phyloP scores from a whole-genome alignment of 306 rosid genomes.

The Phaseolus lunatus region DNA sequence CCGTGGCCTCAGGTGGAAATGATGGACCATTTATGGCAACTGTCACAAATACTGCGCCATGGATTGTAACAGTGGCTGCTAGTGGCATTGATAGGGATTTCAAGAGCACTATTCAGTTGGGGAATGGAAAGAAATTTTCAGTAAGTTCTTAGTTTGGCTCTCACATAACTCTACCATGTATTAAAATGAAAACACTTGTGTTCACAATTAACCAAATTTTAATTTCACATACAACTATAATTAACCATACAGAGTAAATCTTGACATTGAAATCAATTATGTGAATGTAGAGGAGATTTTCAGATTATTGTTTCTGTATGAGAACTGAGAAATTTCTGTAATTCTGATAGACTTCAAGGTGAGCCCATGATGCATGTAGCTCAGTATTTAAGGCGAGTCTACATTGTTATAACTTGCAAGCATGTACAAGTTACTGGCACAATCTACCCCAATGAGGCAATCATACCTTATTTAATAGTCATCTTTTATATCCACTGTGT shows the following conservation, averaged over 20 bases:
- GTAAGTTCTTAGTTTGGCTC: slow-evolving; percentile 54
- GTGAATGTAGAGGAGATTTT: background rate
- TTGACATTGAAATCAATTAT: background rate
- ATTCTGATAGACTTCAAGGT: background rate
- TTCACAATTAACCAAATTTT: slow-evolving; percentile 8
- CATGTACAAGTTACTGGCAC: no score
- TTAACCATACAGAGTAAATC: background rate
- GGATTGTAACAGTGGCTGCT: slow-evolving; percentile 93
- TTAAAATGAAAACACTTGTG: background rate
- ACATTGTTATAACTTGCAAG: slow-evolving; percentile 1
- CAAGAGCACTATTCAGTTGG: slow-evolving; percentile 63
- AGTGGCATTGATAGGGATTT: slow-evolving; percentile 83
- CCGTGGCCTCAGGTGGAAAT: slow-evolving; percentile 84
- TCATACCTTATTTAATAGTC: no score
- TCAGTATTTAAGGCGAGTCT: background rate
- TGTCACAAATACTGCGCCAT: slow-evolving; percentile 78
- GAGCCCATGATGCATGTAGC: background rate
- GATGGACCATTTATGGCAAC: slow-evolving; percentile 65
- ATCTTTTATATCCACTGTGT: no score
- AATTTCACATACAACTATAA: slow-evolving; percentile 9
- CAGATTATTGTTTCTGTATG: slow-evolving; percentile 8
- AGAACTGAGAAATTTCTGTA: slow-evolving; percentile 11
- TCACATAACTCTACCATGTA: background rate
- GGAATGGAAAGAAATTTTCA: slow-evolving; percentile 66
- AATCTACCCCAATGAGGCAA: no score